A percentile compares a stretch with the other conserved stretches of the same genome.
These are phyloP conservation scores for Thermomyces lanuginosus DNA, from an alignment of 2,329 filamentous ascomycete species.

Conservation along the genomic window DNA sequence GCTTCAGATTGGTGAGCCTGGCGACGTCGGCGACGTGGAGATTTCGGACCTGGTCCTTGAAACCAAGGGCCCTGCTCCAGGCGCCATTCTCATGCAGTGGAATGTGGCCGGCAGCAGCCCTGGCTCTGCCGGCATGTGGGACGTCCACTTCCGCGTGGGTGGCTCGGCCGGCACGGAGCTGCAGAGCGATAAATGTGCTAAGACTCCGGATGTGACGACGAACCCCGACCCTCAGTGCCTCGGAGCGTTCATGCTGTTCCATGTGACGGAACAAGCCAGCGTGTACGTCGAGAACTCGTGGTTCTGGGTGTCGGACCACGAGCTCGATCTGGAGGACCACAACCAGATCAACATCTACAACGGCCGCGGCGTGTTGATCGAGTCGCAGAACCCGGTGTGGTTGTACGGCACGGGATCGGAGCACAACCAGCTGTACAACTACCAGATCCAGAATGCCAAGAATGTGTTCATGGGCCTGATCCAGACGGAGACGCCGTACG, in stretches of 20 bases:
- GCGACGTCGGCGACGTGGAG: constrained; percentile 65
- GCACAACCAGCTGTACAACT: constrained; percentile 54
- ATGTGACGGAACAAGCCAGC: constrained; percentile 39
- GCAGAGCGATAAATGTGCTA: constrained; percentile 62
- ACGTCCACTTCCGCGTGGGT: constrained; percentile 87
- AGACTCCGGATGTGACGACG: constrained; percentile 49
- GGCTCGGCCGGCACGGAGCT: constrained; percentile 71
- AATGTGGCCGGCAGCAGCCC: constrained; percentile 52
- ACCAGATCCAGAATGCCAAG: constrained; percentile 61
- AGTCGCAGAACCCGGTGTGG: constrained; percentile 67
- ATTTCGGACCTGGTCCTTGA: constrained; percentile 77
- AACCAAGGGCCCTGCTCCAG: constrained; percentile 66
- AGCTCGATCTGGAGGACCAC: constrained; percentile 58
- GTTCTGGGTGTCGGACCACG: constrained; percentile 85
- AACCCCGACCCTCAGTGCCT: constrained; percentile 49
- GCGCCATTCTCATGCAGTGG: constrained; percentile 83
- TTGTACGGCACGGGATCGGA: constrained; percentile 56
- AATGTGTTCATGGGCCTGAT: constrained; percentile 71
- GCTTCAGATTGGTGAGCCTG: constrained; percentile 64
- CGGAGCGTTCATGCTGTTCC: constrained; percentile 51
- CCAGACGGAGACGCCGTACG: constrained; percentile 75
- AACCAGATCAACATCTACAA: constrained; percentile 63
- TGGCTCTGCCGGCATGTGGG: constrained; percentile 72
- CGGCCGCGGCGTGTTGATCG: constrained; percentile 66
- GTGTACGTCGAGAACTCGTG: constrained; percentile 78